phyloP scores from a whole-genome alignment of 2,329 filamentous ascomycete genomes.

The Botrytis cinerea region DNA sequence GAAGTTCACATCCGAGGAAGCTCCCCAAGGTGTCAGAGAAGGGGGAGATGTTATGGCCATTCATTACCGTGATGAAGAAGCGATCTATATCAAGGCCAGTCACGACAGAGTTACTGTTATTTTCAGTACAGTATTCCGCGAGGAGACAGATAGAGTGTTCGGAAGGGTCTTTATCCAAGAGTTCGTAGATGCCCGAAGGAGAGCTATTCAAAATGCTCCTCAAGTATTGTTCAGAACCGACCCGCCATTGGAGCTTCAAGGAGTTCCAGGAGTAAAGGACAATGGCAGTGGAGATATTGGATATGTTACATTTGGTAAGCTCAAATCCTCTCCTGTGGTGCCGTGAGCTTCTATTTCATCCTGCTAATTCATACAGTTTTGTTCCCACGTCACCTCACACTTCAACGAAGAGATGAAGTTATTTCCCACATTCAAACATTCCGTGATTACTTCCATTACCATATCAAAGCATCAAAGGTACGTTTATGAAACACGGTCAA shows the following conservation, averaged over 20 bases:
- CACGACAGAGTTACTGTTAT: slow-evolving; percentile 98
- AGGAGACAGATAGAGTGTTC: slow-evolving; percentile 96
- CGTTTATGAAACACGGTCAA: slow-evolving; percentile 10
- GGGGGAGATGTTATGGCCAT: slow-evolving; percentile 94
- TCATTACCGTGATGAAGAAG: slow-evolving; percentile 97
- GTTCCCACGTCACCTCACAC: slow-evolving; percentile 91
- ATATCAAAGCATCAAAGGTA: slow-evolving; percentile 97
- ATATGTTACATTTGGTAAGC: slow-evolving; percentile 95
- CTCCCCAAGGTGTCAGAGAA: slow-evolving; percentile 85
- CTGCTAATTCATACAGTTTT: slow-evolving; percentile 61
- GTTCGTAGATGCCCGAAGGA: slow-evolving; percentile 92
- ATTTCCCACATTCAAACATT: slow-evolving; percentile 99
- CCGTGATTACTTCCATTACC: slow-evolving; percentile 99
- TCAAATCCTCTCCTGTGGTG: slow-evolving; percentile 1
- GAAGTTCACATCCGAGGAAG: slow-evolving; percentile 90
- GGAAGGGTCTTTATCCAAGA: slow-evolving; percentile 99
- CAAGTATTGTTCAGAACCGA: slow-evolving; percentile 97
- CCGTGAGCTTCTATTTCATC: slow-evolving; percentile 27
- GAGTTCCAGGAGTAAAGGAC: slow-evolving; percentile 77
- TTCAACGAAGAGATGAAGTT: slow-evolving; percentile 86
- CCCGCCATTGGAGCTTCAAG: slow-evolving; percentile 86
- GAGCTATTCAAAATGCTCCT: slow-evolving; percentile 96
- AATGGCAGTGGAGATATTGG: slow-evolving; percentile 83
- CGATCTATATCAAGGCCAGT: slow-evolving; percentile 97
- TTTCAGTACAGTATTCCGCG: slow-evolving; percentile 96